Evolutionary conservation across 2,329 filamentous ascomycete genomes (phyloP).

Genomic region (Clonostachys rhizophaga): DNA sequence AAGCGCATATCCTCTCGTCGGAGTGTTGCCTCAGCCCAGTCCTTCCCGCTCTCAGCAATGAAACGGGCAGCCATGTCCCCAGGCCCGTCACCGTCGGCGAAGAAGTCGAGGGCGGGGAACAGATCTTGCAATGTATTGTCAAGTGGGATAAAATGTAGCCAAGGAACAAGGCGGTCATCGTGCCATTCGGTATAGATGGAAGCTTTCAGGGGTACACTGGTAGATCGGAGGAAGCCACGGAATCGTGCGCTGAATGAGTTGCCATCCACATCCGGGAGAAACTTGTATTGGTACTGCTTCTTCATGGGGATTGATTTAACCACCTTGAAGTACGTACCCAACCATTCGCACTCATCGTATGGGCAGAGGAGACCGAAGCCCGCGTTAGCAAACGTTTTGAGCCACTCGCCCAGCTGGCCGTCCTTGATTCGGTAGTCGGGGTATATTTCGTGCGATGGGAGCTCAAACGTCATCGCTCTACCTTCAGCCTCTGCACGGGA

Average conservation of each 20-base stretch:
- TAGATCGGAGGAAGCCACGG: slow-evolving; percentile 58
- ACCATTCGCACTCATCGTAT: slow-evolving; percentile 28
- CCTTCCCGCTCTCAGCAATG: slow-evolving; percentile 54
- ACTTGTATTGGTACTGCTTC: slow-evolving; percentile 54
- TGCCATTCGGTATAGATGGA: slow-evolving; percentile 75
- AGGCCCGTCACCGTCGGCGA: slow-evolving; percentile 31
- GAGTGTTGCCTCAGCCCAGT: slow-evolving; percentile 58
- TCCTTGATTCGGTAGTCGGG: slow-evolving; percentile 27
- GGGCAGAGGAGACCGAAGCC: slow-evolving; percentile 39
- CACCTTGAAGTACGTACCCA: slow-evolving; percentile 25
- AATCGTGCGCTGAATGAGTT: slow-evolving; percentile 61
- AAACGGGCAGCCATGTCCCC: slow-evolving; percentile 51
- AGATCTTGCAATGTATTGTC: slow-evolving; percentile 65
- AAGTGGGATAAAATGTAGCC: slow-evolving; percentile 70
- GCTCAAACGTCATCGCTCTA: slow-evolving; percentile 40
- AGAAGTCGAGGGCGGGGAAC: slow-evolving; percentile 62
- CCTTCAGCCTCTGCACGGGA: slow-evolving; percentile 33
- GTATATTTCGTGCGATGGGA: slow-evolving; percentile 37
- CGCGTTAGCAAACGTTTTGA: slow-evolving; percentile 30
- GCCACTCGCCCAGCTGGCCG: slow-evolving; percentile 32
- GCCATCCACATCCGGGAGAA: slow-evolving; percentile 68
- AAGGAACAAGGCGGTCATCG: slow-evolving; percentile 62
- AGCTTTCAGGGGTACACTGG: slow-evolving; percentile 63
- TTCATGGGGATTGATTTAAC: slow-evolving; percentile 31
- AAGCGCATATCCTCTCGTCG: slow-evolving; percentile 62